Evolutionary conservation across 169 alveolate species (phyloP).

Genomic region (Plasmodium fragile): DNA sequence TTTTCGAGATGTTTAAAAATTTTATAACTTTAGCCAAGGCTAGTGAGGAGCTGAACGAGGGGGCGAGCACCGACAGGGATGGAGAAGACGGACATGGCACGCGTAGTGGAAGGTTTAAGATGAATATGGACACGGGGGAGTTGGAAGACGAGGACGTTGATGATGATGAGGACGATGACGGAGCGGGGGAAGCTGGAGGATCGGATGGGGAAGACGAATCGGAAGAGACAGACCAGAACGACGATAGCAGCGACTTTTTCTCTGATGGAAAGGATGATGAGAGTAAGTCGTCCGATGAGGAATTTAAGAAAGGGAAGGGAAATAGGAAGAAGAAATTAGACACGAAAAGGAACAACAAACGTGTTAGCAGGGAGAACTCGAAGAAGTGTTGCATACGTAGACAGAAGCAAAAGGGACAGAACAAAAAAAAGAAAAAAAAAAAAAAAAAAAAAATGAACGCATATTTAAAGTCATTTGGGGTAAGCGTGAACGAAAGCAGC

Average conservation of each 20-base stretch:
- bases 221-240: not conserved
- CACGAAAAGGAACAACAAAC: not conserved
- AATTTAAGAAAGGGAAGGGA: not conserved
- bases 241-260: not conserved
- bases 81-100: not conserved
- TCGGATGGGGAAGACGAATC: not conserved
- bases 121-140: not conserved
- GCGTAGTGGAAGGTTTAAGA: not conserved
- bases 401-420: constrained; percentile 10
- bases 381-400: not conserved
- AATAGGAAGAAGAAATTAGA: not conserved
- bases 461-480: constrained; percentile 27
- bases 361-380: not conserved
- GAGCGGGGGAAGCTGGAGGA: not conserved
- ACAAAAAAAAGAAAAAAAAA: not conserved
- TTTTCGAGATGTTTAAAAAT: constrained; percentile 67
- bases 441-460: constrained; percentile 10
- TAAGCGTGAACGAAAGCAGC: constrained; percentile 23
- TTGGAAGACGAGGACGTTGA: not conserved
- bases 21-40: constrained; percentile 61
- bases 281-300: not conserved
- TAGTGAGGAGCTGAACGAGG: constrained; percentile 30
- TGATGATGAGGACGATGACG: not conserved
- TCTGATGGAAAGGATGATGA: not conserved
- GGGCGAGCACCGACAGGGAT: not conserved